phyloP scores from a whole-genome alignment of 805 yeast species.

The Starmera dryadoides region DNA sequence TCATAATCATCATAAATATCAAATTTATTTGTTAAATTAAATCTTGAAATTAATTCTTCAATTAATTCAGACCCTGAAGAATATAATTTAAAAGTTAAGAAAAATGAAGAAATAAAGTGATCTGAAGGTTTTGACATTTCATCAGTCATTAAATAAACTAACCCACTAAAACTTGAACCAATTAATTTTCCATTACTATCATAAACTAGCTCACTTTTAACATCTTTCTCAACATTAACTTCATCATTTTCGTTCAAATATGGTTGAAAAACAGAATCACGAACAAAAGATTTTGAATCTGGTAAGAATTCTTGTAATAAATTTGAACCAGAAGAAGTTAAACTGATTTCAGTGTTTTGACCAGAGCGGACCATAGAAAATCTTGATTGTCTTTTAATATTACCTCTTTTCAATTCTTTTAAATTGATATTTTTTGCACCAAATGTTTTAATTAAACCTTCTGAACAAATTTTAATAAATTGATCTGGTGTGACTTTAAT shows the following conservation, averaged over 20 bases:
- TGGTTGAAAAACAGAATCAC: slow-evolving; percentile 30
- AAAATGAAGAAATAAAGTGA: slow-evolving; percentile 65
- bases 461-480: slow-evolving; percentile 55
- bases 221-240: slow-evolving; percentile 9
- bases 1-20: slow-evolving; percentile 24
- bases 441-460: slow-evolving; percentile 43
- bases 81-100: slow-evolving; percentile 70
- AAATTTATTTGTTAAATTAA: slow-evolving; percentile 40
- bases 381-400: slow-evolving; percentile 23
- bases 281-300: slow-evolving; percentile 27
- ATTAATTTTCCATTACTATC: slow-evolving; percentile 45
- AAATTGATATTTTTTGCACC: slow-evolving; percentile 22
- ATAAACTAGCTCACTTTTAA: slow-evolving; percentile 40
- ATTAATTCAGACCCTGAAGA: slow-evolving; percentile 59
- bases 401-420: slow-evolving; percentile 12
- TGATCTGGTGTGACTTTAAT: slow-evolving; percentile 52
- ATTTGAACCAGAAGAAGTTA: slow-evolving; percentile 23
- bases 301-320: slow-evolving; percentile 26
- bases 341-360: slow-evolving; percentile 8
- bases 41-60: slow-evolving; percentile 59
- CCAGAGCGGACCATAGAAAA: slow-evolving; percentile 29
- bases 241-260: slow-evolving; percentile 22
- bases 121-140: slow-evolving; percentile 57
- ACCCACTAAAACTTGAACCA: slow-evolving; percentile 68
- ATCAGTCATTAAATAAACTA: slow-evolving; percentile 60